These are phyloP conservation scores for Solanum paucissectum DNA, from an alignment of 257 asterid genomes.

Conservation along the genomic window DNA sequence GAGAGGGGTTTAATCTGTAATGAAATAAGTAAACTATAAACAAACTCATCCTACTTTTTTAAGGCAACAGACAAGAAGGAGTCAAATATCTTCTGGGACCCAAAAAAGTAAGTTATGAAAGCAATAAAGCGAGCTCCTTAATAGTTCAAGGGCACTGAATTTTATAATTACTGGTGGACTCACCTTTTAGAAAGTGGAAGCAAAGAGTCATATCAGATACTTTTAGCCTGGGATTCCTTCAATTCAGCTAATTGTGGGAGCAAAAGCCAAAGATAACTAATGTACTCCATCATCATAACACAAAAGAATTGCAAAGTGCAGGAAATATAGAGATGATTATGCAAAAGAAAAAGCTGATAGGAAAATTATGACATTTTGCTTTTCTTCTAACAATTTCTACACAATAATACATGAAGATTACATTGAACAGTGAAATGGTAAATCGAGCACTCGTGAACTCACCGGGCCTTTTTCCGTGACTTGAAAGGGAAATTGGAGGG, in stretches of 20 bases:
- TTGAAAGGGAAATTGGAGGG: slow-evolving; percentile 63
- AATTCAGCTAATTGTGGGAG: slow-evolving; percentile 19
- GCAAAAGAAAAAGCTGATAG: slow-evolving; percentile 3
- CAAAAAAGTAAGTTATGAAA: slow-evolving; percentile 5
- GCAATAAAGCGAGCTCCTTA: slow-evolving; percentile 17
- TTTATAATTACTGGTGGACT: slow-evolving; percentile 20
- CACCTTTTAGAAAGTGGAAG: slow-evolving; percentile 18
- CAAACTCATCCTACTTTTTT: slow-evolving; percentile 13
- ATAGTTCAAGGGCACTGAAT: slow-evolving; percentile 25
- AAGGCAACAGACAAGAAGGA: slow-evolving; percentile 14
- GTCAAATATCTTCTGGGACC: slow-evolving; percentile 26
- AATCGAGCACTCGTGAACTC: slow-evolving; percentile 7
- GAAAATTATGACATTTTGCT: not conserved
- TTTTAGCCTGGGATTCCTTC: slow-evolving; percentile 60
- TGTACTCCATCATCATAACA: slow-evolving; percentile 17
- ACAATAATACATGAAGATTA: slow-evolving; percentile 5
- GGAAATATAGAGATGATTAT: not conserved
- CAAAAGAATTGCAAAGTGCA: not conserved
- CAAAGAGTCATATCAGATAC: slow-evolving; percentile 13
- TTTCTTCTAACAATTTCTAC: slow-evolving; percentile 7
- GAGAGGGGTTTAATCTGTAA: slow-evolving; percentile 11
- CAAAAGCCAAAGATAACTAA: slow-evolving; percentile 12
- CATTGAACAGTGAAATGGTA: not conserved
- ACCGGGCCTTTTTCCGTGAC: slow-evolving; percentile 56
- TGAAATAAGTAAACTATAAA: slow-evolving; percentile 32